These are phyloP conservation scores for Selaginella tamariscina DNA, from an alignment of 75 land plant genomes.

Conservation along the genomic window DNA sequence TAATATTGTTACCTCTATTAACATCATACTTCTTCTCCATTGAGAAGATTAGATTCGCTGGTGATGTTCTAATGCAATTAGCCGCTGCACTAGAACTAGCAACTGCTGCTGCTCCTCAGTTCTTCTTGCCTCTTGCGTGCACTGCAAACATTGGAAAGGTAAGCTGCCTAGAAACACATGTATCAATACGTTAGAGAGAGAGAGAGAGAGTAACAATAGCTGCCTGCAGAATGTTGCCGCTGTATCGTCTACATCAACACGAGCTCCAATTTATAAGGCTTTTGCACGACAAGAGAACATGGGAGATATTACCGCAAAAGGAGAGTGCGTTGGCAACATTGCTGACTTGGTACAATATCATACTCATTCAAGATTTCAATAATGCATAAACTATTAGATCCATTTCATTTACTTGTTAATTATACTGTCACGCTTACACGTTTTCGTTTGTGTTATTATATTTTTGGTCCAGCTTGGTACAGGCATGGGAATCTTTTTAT, in stretches of 20 bases:
- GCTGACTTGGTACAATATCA: slow-evolving; percentile 73
- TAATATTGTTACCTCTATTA: too few relatives aligned
- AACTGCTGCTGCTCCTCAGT: slow-evolving; percentile 70
- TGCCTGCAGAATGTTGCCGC: slow-evolving; percentile 77
- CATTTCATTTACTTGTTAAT: not conserved
- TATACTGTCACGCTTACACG: not conserved
- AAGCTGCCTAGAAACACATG: too few relatives aligned
- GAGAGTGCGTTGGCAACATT: slow-evolving; percentile 95
- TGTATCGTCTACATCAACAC: slow-evolving; percentile 97
- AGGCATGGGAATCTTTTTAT: slow-evolving; percentile 71
- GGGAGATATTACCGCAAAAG: slow-evolving; percentile 98
- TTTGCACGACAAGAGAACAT: slow-evolving; percentile 95
- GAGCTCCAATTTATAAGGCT: slow-evolving; percentile 94
- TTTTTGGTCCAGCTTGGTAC: slow-evolving; percentile 55
- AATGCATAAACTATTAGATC: not conserved
- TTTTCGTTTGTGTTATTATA: slow-evolving; percentile 14
- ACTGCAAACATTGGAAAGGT: slow-evolving; percentile 96
- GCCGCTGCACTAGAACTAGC: slow-evolving; percentile 94
- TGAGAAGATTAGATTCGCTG: slow-evolving; percentile 82
- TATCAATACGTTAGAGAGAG: too few relatives aligned
- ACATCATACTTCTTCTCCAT: too few relatives aligned
- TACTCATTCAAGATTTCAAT: slow-evolving; percentile 6
- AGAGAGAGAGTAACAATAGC: too few relatives aligned
- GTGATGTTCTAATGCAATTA: slow-evolving; percentile 89
- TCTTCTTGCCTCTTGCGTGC: slow-evolving; percentile 92